These are phyloP conservation scores for Mycena floridula DNA, from an alignment of 768 basidiomycete genomes.

Conservation along the genomic window DNA sequence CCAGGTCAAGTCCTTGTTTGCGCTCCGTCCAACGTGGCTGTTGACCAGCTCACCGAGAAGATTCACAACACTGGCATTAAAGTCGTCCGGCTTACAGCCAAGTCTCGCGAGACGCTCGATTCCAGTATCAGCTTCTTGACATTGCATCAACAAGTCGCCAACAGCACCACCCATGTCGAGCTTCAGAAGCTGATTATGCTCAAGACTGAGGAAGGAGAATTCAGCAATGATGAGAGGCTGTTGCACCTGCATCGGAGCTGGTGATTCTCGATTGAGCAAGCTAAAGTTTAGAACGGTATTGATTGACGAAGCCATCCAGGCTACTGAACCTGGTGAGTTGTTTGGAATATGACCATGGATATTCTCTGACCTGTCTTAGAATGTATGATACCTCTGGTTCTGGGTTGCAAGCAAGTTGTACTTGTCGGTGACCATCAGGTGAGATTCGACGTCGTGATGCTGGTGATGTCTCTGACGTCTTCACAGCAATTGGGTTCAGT, in stretches of 20 bases:
- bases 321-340: slow-evolving; percentile 84
- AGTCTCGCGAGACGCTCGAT: slow-evolving; percentile 96
- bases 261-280: slow-evolving; percentile 93
- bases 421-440: slow-evolving; percentile 96
- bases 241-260: slow-evolving; percentile 95
- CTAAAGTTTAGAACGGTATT: slow-evolving; percentile 98
- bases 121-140: slow-evolving; percentile 94
- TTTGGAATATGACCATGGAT: slow-evolving; percentile 9
- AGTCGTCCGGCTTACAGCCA: slow-evolving; percentile 95
- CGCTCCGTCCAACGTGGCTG: slow-evolving; percentile 98
- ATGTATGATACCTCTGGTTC: slow-evolving; percentile 98
- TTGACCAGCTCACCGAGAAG: slow-evolving; percentile 98
- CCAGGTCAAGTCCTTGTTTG: slow-evolving; percentile 98
- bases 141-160: slow-evolving; percentile 95
- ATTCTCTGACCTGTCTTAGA: slow-evolving; percentile 41
- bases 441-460: too few species aligned
- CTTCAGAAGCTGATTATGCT: slow-evolving; percentile 97
- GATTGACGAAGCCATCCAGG: slow-evolving; percentile 98
- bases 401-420: slow-evolving; percentile 98
- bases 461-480: too few species aligned
- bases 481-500: slow-evolving; percentile 99
- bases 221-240: slow-evolving; percentile 95
- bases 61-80: slow-evolving; percentile 99
- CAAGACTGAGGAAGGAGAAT: slow-evolving; percentile 95
- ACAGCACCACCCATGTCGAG: slow-evolving; percentile 93